Evolutionary conservation across 2,329 filamentous ascomycete genomes (phyloP).

Genomic region (Exutisphaerella laricina): DNA sequence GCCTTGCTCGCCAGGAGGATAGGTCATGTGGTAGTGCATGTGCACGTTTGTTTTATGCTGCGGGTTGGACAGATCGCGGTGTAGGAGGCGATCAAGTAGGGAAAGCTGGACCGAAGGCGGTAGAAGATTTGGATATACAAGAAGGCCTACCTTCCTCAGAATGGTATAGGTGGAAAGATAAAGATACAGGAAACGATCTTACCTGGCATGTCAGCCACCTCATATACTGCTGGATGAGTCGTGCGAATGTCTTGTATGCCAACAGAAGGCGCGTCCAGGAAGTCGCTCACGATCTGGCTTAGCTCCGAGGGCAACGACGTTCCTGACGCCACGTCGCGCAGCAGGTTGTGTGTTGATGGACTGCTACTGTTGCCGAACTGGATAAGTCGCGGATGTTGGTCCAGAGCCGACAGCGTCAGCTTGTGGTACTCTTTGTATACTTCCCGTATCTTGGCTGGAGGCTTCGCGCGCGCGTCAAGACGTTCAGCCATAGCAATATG

Average conservation of each 20-base stretch:
- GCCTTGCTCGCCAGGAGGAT: conserved; percentile 39
- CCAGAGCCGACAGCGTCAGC: conserved; percentile 49
- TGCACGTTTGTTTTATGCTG: conserved; percentile 85
- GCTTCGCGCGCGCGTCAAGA: conserved; percentile 71
- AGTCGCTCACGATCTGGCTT: conserved; percentile 16
- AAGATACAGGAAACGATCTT: conserved; percentile 24
- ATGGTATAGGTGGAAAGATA: conserved; percentile 3
- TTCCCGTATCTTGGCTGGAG: conserved; percentile 62
- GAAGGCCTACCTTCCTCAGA: conserved; percentile 54
- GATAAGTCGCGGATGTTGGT: conserved; percentile 21
- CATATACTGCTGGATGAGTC: conserved; percentile 45
- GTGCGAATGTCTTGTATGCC: too few relatives aligned
- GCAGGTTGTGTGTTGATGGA: not conserved
- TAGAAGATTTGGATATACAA: conserved; percentile 69
- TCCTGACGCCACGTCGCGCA: not conserved
- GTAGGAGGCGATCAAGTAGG: conserved; percentile 68
- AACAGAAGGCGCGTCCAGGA: too few relatives aligned
- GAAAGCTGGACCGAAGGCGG: conserved; percentile 61
- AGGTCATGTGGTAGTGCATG: conserved; percentile 68
- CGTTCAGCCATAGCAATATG: conserved; percentile 9
- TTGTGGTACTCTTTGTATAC: conserved; percentile 72
- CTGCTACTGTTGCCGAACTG: conserved; percentile 1
- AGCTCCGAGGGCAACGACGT: conserved; percentile 11
- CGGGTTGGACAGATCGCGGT: conserved; percentile 68
- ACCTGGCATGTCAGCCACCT: conserved; percentile 65